Percentiles rank a stretch among this genome's conserved stretches.
These are phyloP conservation scores for Penicillium angulare DNA, from an alignment of 495 filamentous ascomycete genomes.

Conservation along the genomic window DNA sequence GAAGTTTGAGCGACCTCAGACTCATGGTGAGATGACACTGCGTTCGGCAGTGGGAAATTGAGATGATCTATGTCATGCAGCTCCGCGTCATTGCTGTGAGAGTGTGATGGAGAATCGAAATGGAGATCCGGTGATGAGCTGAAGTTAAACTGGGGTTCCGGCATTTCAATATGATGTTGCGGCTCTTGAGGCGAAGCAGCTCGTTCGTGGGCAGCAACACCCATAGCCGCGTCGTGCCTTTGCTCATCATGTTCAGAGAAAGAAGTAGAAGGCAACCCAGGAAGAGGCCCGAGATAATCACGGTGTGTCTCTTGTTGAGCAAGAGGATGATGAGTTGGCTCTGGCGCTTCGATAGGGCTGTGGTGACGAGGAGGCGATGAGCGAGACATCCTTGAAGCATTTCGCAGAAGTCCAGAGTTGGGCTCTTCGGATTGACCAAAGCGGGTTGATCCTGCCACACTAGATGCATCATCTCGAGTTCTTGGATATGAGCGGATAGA, in stretches of 20 bases:
- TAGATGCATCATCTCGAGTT: constrained; percentile 59
- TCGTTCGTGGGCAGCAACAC: constrained; percentile 18
- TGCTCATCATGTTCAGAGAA: constrained; percentile 10
- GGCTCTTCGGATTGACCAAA: constrained; percentile 50
- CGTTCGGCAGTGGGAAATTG: constrained; percentile 29
- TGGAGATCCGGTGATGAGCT: constrained; percentile 16
- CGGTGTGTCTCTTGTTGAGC: constrained; percentile 6
- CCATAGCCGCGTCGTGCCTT: constrained; percentile 11
- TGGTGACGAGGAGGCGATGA: constrained; percentile 54
- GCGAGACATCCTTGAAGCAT: constrained; percentile 64
- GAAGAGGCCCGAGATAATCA: constrained; percentile 10
- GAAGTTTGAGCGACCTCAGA: constrained; percentile 16
- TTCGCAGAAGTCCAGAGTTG: constrained; percentile 58
- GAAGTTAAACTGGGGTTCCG: constrained; percentile 15
- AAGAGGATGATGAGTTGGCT: constrained; percentile 2
- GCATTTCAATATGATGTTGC: constrained; percentile 21
- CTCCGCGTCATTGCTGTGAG: constrained; percentile 1
- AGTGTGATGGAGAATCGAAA: constrained; percentile 15
- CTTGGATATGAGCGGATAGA: constrained; percentile 55
- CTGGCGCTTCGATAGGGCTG: constrained; percentile 17
- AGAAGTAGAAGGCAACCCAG: constrained; percentile 11
- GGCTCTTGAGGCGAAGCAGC: constrained; percentile 12
- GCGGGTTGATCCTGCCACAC: constrained; percentile 55
- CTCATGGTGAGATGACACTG: constrained; percentile 7
- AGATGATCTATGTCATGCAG: constrained; percentile 20